Evolutionary conservation across 345 rosid genomes (phyloP).

Genomic region (Brassica incana): DNA sequence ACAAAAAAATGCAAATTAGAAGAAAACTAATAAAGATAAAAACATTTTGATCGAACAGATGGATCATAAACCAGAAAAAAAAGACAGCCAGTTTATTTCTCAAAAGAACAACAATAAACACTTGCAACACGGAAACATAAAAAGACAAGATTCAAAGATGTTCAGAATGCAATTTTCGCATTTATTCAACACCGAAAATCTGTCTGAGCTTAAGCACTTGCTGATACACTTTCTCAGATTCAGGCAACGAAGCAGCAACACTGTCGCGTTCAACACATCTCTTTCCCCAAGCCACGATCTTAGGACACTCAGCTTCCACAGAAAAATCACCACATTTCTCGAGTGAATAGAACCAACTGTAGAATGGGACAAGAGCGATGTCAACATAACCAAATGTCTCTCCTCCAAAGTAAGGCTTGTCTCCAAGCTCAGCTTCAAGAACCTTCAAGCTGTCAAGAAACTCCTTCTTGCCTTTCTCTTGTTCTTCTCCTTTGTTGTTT

Average conservation of each 20-base stretch:
- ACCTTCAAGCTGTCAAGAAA: conserved; percentile 34
- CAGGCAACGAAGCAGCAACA: conserved; percentile 38
- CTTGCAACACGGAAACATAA: not conserved
- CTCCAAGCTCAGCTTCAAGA: conserved; percentile 43
- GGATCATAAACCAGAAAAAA: not conserved
- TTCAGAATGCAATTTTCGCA: not conserved
- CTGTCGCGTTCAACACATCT: conserved; percentile 34
- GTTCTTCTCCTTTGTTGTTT: conserved; percentile 30
- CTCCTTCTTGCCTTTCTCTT: conserved; percentile 38
- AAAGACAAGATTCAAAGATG: not conserved
- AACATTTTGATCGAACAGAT: not conserved
- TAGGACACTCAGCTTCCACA: conserved; percentile 38
- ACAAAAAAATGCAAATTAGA: not conserved
- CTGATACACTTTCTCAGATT: conserved; percentile 36
- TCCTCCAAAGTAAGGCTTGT: conserved; percentile 38
- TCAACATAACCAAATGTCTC: conserved; percentile 39
- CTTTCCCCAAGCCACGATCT: conserved; percentile 40
- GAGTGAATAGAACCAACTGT: conserved; percentile 39
- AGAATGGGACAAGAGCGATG: conserved; percentile 39
- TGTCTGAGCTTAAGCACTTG: conserved; percentile 40
- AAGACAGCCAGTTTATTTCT: not conserved
- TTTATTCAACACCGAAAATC: conserved; percentile 33
- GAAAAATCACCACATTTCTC: conserved; percentile 39
- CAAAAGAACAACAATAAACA: not conserved
- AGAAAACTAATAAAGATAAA: not conserved